Conservation (phyloP, 2,329 filamentous ascomycete genomes). For the Aspergillus aculeatinus region DNA sequence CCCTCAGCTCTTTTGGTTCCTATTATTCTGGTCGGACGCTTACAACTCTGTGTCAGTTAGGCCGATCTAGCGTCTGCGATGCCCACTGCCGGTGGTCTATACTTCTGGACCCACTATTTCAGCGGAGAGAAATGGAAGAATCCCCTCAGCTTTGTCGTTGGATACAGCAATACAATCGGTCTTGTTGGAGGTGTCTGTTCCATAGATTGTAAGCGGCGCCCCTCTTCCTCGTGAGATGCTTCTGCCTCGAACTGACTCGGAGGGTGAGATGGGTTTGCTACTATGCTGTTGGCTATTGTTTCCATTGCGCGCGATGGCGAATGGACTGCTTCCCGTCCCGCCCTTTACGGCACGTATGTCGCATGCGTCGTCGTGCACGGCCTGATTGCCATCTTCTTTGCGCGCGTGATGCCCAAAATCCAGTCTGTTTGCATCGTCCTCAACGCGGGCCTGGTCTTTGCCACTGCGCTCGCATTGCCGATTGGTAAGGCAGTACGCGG, state of each 20-base stretch:
- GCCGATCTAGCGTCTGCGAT: slow-evolving; percentile 54
- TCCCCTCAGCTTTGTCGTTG: slow-evolving; percentile 58
- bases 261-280: slow-evolving; percentile 20
- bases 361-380: slow-evolving; percentile 55
- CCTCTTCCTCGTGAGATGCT: too few species aligned
- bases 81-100: slow-evolving; percentile 59
- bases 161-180: slow-evolving; percentile 62
- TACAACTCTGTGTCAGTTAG: slow-evolving; percentile 21
- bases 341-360: slow-evolving; percentile 59
- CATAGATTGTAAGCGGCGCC: slow-evolving; percentile 52
- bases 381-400: slow-evolving; percentile 53
- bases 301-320: slow-evolving; percentile 57
- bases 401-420: slow-evolving; percentile 59
- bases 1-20: background rate
- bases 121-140: slow-evolving; percentile 55
- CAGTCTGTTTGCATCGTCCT: slow-evolving; percentile 56
- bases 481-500: slow-evolving; percentile 43
- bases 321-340: slow-evolving; percentile 56
- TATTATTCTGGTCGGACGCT: background rate
- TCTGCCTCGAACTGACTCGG: background rate
- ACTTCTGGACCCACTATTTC: slow-evolving; percentile 61
- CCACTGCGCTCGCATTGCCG: slow-evolving; percentile 56
- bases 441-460: slow-evolving; percentile 55
- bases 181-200: slow-evolving; percentile 60
- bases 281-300: slow-evolving; percentile 52